Percentiles rank a stretch among this genome's conserved stretches.
Evolutionary conservation across 345 rosid genomes (phyloP).

Genomic region (Hypericum perforatum): DNA sequence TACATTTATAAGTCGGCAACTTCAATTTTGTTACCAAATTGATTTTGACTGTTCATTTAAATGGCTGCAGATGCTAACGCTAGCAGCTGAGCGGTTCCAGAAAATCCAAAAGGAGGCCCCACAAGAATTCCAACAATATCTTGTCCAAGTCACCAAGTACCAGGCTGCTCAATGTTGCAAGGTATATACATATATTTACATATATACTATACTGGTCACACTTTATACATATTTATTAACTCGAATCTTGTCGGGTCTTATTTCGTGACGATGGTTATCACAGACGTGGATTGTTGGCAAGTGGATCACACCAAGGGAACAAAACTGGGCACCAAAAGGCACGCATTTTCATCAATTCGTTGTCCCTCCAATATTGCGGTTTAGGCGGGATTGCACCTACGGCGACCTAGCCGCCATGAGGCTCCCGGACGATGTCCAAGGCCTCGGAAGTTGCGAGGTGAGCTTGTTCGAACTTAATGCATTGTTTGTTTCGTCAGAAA

Average conservation of each 20-base stretch:
- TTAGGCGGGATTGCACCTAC: constrained; percentile 77
- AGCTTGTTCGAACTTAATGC: neutral
- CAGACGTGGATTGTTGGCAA: constrained; percentile 99
- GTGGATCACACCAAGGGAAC: constrained; percentile 86
- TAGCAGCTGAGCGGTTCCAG: constrained; percentile 73
- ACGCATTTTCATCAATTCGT: constrained; percentile 96
- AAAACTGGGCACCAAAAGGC: constrained; percentile 90
- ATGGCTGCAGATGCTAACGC: constrained; percentile 68
- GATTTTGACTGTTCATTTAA: neutral
- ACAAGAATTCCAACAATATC: constrained; percentile 55
- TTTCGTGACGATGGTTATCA: neutral
- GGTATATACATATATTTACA: too few relatives aligned
- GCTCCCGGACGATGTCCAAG: constrained; percentile 75
- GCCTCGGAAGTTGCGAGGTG: constrained; percentile 92
- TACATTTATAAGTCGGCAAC: too few relatives aligned
- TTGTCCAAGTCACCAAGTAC: constrained; percentile 92
- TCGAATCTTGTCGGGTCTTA: neutral
- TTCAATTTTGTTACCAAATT: too few relatives aligned
- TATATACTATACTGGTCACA: too few relatives aligned
- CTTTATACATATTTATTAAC: too few relatives aligned
- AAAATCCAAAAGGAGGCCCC: constrained; percentile 85
- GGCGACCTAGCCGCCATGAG: constrained; percentile 98
- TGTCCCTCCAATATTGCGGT: constrained; percentile 73
- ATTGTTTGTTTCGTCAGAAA: neutral
- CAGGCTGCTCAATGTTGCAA: constrained; percentile 81